Percentiles rank a stretch among this genome's conserved stretches.
phyloP scores from a whole-genome alignment of 192 early-diverging fungal genomes.

The Entomortierella chlamydospora region DNA sequence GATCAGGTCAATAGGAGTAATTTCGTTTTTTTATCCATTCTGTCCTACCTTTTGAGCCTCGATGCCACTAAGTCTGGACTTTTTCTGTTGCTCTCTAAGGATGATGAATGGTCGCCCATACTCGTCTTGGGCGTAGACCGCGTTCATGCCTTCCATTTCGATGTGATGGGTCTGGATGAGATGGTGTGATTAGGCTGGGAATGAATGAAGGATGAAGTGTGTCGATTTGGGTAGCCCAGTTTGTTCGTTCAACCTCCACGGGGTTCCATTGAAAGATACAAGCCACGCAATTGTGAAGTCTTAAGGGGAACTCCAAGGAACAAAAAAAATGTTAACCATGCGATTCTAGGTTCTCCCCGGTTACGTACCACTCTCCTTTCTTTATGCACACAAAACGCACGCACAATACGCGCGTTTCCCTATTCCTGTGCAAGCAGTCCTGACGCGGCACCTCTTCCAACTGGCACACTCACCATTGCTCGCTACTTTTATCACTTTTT shows the following conservation, averaged over 20 bases:
- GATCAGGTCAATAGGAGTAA: background rate
- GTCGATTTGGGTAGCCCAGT: background rate
- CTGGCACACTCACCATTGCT: background rate
- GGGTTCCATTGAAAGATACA: background rate
- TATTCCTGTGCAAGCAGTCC: background rate
- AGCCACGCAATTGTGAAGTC: constrained; percentile 15
- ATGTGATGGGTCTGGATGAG: background rate
- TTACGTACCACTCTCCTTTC: constrained; percentile 8
- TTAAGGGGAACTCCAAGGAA: background rate
- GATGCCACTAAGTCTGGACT: constrained; percentile 88
- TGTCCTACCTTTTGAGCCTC: constrained; percentile 92
- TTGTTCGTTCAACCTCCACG: background rate
- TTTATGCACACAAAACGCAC: background rate
- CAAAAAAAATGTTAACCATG: too few species aligned
- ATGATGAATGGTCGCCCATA: constrained; percentile 99
- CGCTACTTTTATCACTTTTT: background rate
- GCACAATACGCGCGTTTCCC: background rate
- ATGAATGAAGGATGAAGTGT: constrained; percentile 5
- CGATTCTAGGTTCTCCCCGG: background rate
- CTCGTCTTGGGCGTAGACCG: constrained; percentile 95
- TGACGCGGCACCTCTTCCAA: constrained; percentile 8
- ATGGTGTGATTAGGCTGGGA: constrained; percentile 9
- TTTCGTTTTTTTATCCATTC: background rate
- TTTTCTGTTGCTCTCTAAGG: constrained; percentile 95
- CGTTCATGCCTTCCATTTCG: constrained; percentile 60